These are phyloP conservation scores for Leccinum subtestaceum DNA, from an alignment of 768 basidiomycete species.

Conservation along the genomic window DNA sequence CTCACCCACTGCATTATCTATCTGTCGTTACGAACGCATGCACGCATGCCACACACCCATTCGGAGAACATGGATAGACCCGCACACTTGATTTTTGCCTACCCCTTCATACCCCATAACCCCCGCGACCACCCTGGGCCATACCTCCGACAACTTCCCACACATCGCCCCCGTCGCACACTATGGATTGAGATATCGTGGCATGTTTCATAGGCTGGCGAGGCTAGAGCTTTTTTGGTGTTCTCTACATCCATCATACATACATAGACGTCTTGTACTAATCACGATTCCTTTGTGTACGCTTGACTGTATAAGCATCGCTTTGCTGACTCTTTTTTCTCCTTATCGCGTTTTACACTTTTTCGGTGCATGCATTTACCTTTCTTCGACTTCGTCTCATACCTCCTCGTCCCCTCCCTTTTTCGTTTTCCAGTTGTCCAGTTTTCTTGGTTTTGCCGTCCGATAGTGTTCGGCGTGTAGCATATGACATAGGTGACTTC, in stretches of 20 bases:
- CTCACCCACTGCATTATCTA: slow-evolving; percentile 14
- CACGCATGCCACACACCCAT: neutral
- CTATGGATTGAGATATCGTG: slow-evolving; percentile 6
- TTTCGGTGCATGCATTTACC: neutral
- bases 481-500: neutral
- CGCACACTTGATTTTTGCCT: neutral
- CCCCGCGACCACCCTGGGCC: neutral
- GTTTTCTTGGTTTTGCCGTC: neutral
- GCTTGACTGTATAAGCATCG: neutral
- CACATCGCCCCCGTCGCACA: neutral
- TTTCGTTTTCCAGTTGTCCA: neutral
- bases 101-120: neutral
- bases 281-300: neutral
- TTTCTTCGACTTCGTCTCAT: neutral
- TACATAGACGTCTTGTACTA: slow-evolving; percentile 14
- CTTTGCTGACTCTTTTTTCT: neutral
- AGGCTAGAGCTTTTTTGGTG: slow-evolving; percentile 4
- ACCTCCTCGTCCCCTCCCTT: neutral
- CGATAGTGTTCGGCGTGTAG: neutral
- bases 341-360: neutral
- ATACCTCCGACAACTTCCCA: slow-evolving; percentile 3
- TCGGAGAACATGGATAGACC: neutral
- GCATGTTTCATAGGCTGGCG: neutral
- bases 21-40: slow-evolving; percentile 2
- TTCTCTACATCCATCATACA: neutral